Evolutionary conservation across 2,329 filamentous ascomycete species (phyloP), one percentile per base, ranked within the genome.

Genomic region (Teratosphaeria pseudoeucalypti): DNA sequence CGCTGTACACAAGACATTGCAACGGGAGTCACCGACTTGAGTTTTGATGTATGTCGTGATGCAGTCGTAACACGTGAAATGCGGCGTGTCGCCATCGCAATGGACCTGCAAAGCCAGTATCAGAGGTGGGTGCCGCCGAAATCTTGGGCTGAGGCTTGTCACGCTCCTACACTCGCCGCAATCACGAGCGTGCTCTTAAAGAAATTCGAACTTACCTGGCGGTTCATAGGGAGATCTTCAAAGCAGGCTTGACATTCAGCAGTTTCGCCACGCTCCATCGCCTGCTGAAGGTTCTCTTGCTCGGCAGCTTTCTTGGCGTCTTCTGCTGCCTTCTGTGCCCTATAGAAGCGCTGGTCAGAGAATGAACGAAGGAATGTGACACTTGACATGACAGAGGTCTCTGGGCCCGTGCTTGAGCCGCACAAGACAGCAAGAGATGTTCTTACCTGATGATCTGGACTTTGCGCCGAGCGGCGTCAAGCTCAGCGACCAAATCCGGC

Each of bases 61-160:
- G 68, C 90, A 95, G 1, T 75, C 73, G 54, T 78, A 77, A 71
- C 90, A 95, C 71, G 92, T 92, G 68, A 81, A 82, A 65, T 92
- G 88, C 1, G 74, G 64, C 0, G 70, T 66, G 0, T 81, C 77
- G 16, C 80, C 84, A 56, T 83, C 74, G 70, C 90, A 95, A 63
- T 82, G 77, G 1, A 89, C 80, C 43, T 49, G 43, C 43, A 49
- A 49, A 49, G 5, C 43, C n/a, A 19, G 16, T n/a, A n/a, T 49
- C n/a, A 49, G 43, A 16, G 16, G n/a, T 49, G 43, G 23, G 19
- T 49, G 37, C 37, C 37, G 16, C 5, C 11, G 16, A 16, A 39
- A 16, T 39, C 37, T 39, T 32, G 4, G 29, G 29, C 29, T 32
- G 29, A 32, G 23, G 29, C 29, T 32, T 32, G 7, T 6, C 29